Conservation (phyloP, 169 alveolate genomes). For the Plasmodium coatneyi region DNA sequence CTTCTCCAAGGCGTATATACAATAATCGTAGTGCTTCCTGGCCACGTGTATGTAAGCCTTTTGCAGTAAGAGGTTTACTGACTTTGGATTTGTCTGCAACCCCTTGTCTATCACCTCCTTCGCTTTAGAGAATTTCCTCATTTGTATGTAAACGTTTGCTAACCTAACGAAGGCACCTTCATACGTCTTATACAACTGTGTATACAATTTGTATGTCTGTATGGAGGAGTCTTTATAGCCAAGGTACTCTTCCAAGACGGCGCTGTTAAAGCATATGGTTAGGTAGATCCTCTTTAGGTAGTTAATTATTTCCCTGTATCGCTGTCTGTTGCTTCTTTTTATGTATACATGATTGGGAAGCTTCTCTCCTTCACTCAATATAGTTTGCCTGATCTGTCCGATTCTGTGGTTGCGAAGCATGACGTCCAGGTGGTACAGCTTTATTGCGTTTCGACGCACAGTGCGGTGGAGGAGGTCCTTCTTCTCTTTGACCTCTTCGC, state of each 20-base stretch:
- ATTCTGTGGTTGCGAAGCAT: background rate
- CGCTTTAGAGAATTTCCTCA: slow-evolving; percentile 35
- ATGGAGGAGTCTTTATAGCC: slow-evolving; percentile 33
- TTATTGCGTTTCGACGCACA: background rate
- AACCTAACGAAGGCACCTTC: slow-evolving; percentile 54
- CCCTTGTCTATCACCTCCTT: slow-evolving; percentile 57
- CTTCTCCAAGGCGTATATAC: slow-evolving; percentile 34
- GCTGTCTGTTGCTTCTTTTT: slow-evolving; percentile 14
- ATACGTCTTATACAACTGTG: slow-evolving; percentile 36
- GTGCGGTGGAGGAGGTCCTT: background rate
- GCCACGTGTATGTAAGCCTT: slow-evolving; percentile 32
- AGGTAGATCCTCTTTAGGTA: slow-evolving; percentile 55
- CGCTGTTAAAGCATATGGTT: slow-evolving; percentile 27
- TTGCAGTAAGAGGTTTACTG: slow-evolving; percentile 22
- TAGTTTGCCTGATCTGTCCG: background rate
- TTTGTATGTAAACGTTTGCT: slow-evolving; percentile 46
- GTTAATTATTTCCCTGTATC: slow-evolving; percentile 42
- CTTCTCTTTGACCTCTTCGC: background rate
- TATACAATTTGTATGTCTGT: slow-evolving; percentile 37
- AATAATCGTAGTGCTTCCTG: slow-evolving; percentile 59
- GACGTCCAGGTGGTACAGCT: background rate
- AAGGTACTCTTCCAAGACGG: slow-evolving; percentile 19
- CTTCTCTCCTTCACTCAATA: background rate
- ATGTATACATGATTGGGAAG: background rate
- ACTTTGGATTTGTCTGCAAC: background rate